Evolutionary conservation across 306 rosid species (phyloP), one percentile per base, ranked within the genome.

Genomic region (Carpinus viminea): DNA sequence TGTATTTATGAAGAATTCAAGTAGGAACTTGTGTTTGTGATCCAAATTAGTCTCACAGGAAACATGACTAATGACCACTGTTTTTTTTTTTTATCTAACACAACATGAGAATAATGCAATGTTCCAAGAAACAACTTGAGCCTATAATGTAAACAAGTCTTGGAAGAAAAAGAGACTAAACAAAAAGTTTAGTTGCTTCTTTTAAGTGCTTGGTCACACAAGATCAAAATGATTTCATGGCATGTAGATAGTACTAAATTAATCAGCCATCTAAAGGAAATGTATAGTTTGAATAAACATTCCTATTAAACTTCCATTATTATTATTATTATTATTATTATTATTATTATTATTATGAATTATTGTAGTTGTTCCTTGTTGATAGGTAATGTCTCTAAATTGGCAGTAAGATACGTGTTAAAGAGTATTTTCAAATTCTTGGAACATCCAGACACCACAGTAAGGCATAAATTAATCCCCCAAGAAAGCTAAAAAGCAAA

Each of bases 1-100:
- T 54, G 24, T 68, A 61, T 21, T 24, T 28, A 74, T 73, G 38
- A 68, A 54, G 13, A 18, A 55, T 68, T 60, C 62, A 68, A 8
- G 26, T 55, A 68, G 72, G 61, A 74, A 11, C 12, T 41, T 18
- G 34, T 26, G 45, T 16, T 24, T 54, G 74, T 54, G 34, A 26
- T 10, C 5, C 3, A 12, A 18, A 73, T 60, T 21, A 72, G 50
- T 68, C 53, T 55, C 36, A 12, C 3, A 46, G 68, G 47, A 13
- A 53, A 68, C 56, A 12, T 26, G 43, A 66, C 60, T 21, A 26
- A 34, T 47, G 46, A 53, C 51, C 28, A 18, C 51, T 17, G 5
- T 16, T 15, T 21, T 21, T 21, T 24, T 57, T 56, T 28, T 24
- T n/a, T n/a, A 34, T 18, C 48, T 18, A 65, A 65, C 47, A 18